phyloP scores from a whole-genome alignment of 2,329 filamentous ascomycete genomes.

The Ophiocordyceps camponoti-floridani region DNA sequence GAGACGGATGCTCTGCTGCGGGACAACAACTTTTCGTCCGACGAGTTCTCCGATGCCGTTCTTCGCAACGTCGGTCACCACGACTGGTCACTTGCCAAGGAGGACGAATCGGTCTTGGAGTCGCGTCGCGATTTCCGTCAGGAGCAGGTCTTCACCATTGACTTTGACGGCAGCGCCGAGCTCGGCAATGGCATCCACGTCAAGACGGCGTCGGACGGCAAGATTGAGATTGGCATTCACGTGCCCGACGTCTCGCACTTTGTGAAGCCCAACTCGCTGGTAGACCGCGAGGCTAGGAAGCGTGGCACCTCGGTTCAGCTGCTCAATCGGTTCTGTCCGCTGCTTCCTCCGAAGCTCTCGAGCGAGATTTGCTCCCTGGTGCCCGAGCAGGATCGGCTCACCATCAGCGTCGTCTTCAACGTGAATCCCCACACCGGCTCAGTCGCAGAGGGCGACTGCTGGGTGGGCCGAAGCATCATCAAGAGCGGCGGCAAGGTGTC shows the following conservation, averaged over 20 bases:
- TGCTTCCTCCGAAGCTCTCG: slow-evolving; percentile 75
- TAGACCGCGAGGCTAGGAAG: slow-evolving; percentile 95
- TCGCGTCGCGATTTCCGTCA: slow-evolving; percentile 77
- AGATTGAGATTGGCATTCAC: slow-evolving; percentile 87
- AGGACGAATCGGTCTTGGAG: slow-evolving; percentile 57
- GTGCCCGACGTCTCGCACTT: slow-evolving; percentile 93
- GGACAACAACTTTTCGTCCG: slow-evolving; percentile 96
- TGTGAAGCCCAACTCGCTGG: slow-evolving; percentile 86
- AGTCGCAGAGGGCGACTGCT: slow-evolving; percentile 70
- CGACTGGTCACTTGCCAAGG: slow-evolving; percentile 74
- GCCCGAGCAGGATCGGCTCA: slow-evolving; percentile 76
- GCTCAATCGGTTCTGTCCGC: slow-evolving; percentile 71
- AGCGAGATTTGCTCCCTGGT: slow-evolving; percentile 75
- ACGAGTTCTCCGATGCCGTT: slow-evolving; percentile 95
- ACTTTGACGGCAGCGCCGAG: slow-evolving; percentile 73
- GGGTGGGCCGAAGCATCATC: slow-evolving; percentile 86
- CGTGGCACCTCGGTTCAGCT: slow-evolving; percentile 90
- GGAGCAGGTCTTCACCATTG: slow-evolving; percentile 81
- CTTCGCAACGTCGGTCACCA: slow-evolving; percentile 82
- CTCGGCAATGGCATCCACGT: slow-evolving; percentile 87
- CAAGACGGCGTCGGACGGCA: slow-evolving; percentile 65
- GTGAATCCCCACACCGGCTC: slow-evolving; percentile 66
- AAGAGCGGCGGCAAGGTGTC: slow-evolving; percentile 78
- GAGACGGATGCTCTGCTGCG: slow-evolving; percentile 93
- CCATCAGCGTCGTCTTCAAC: slow-evolving; percentile 84